Evolutionary conservation across 1,284 basidiomycete species (phyloP).

Genomic region (Jaminaea rosea): DNA sequence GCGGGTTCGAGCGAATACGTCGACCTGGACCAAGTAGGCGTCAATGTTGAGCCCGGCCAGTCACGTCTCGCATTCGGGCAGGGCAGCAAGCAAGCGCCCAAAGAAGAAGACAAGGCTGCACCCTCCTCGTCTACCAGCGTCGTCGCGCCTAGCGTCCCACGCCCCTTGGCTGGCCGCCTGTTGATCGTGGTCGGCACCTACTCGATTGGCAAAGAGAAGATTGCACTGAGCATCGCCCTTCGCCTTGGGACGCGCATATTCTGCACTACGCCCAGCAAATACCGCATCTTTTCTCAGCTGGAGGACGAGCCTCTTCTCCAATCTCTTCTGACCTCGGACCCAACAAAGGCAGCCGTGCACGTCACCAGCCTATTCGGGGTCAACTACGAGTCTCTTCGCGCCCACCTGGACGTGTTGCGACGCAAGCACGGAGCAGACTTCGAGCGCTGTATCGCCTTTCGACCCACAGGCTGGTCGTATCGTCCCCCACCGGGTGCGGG

Average conservation of each 20-base stretch:
- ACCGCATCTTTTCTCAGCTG: constrained; percentile 32
- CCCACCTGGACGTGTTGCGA: constrained; percentile 57
- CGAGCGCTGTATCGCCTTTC: constrained; percentile 67
- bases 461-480: constrained; percentile 90
- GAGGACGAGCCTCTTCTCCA: constrained; percentile 60
- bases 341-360: constrained; percentile 68
- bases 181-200: constrained; percentile 92
- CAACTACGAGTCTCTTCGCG: constrained; percentile 65
- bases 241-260: constrained; percentile 77
- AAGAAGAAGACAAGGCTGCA: too few species aligned
- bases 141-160: too few species aligned
- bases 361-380: constrained; percentile 72
- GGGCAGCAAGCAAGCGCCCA: too few species aligned
- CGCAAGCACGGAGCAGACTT: constrained; percentile 56
- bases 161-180: constrained; percentile 44
- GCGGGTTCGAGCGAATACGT: too few species aligned
- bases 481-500: constrained; percentile 62
- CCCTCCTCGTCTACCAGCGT: too few species aligned
- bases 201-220: constrained; percentile 91
- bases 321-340: constrained; percentile 66
- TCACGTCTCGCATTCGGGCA: too few species aligned
- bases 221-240: constrained; percentile 84
- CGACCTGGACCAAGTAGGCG: too few species aligned
- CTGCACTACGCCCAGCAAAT: constrained; percentile 59
- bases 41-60: too few species aligned